Conservation (phyloP, 441 rosid genomes). For the Eutrema salsugineum region DNA sequence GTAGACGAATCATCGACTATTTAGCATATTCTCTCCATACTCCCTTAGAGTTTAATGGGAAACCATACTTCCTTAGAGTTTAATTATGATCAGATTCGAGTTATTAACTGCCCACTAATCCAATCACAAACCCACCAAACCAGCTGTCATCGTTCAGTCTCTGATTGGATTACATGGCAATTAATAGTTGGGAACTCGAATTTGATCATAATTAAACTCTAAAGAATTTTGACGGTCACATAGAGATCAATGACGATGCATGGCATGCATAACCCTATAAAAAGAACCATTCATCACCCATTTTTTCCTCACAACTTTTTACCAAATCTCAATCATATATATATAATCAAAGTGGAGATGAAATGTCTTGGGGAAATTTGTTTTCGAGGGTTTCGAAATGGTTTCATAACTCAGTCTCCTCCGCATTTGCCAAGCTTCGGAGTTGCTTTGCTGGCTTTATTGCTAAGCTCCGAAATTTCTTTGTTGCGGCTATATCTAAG, state of each 20-base stretch:
- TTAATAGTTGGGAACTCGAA: background rate
- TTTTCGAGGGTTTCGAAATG: slow-evolving; percentile 4
- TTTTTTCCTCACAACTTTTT: background rate
- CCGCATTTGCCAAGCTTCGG: background rate
- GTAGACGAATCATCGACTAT: no score
- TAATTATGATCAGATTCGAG: no score
- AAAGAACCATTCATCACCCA: background rate
- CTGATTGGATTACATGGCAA: background rate
- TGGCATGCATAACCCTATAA: background rate
- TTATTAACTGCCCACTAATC: no score
- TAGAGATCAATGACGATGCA: slow-evolving; percentile 1
- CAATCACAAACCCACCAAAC: no score
- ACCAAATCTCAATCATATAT: background rate
- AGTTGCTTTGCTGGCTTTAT: background rate
- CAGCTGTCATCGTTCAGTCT: no score
- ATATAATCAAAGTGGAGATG: background rate
- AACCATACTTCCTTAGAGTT: no score
- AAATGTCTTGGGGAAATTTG: slow-evolving; percentile 9
- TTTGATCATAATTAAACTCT: background rate
- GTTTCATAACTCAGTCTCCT: background rate
- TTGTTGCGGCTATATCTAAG: background rate
- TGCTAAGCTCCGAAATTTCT: background rate
- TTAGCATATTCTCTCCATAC: no score
- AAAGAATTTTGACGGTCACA: slow-evolving; percentile 11
- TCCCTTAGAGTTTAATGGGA: no score